A percentile compares a stretch with the other conserved stretches of the same genome.
These are phyloP conservation scores for Escovopsis sp. DNA, from an alignment of 2,329 filamentous ascomycete species.

Conservation along the genomic window DNA sequence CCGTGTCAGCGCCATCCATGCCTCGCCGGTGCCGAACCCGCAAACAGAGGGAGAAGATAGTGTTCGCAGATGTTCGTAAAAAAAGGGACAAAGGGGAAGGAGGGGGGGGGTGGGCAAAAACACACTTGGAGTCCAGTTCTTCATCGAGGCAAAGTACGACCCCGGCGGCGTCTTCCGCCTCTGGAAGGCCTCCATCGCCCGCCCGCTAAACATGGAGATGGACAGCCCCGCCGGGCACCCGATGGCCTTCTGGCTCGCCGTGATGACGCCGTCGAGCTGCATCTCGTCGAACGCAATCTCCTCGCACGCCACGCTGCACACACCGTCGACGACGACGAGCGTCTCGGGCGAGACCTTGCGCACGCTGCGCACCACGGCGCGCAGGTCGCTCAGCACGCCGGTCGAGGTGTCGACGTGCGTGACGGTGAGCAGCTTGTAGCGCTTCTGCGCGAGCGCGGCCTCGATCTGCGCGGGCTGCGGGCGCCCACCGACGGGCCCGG, in stretches of 20 bases:
- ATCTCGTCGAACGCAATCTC: conserved; percentile 94
- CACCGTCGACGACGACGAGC: conserved; percentile 82
- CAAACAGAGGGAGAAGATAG: too few species aligned
- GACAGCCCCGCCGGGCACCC: conserved; percentile 87
- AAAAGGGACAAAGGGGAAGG: too few species aligned
- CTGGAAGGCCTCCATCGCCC: conserved; percentile 70
- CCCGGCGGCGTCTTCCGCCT: conserved; percentile 66
- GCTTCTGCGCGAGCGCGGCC: conserved; percentile 73
- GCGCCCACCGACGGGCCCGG: conserved; percentile 74
- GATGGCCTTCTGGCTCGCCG: conserved; percentile 92
- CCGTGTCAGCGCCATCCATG: conserved; percentile 5
- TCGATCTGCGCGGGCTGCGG: conserved; percentile 82
- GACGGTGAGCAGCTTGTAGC: conserved; percentile 87
- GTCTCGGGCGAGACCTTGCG: conserved; percentile 82
- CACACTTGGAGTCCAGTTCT: conserved; percentile 89
- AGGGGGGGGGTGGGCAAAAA: conserved; percentile 6
- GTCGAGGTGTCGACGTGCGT: conserved; percentile 98
- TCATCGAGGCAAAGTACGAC: conserved; percentile 91
- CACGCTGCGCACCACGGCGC: conserved; percentile 69
- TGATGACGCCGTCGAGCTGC: conserved; percentile 84
- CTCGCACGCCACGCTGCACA: conserved; percentile 92
- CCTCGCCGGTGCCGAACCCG: too few species aligned
- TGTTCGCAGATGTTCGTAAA: too few species aligned
- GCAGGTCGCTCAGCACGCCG: conserved; percentile 83
- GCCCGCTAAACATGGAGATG: conserved; percentile 85